phyloP scores from a whole-genome alignment of 352 stramenopile genomes.

The Phytophthora podocarpi region DNA sequence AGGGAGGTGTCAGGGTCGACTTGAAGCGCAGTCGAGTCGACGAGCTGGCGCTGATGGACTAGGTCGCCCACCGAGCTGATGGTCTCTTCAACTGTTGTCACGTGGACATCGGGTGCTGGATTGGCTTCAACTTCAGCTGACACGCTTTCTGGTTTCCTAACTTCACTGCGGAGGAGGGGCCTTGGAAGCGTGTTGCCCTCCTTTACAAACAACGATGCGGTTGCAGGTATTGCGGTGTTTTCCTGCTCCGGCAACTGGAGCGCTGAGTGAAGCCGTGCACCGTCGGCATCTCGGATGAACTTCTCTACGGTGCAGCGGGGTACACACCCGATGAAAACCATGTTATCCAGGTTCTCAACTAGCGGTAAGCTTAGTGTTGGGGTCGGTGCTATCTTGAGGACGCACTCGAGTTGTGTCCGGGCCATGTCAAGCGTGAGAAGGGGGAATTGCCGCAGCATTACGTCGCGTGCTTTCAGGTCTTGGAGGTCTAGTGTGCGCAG shows the following conservation, averaged over 20 bases:
- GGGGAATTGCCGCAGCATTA: constrained; percentile 55
- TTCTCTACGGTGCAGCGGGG: constrained; percentile 29
- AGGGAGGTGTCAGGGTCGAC: constrained; percentile 58
- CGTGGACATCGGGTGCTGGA: neutral
- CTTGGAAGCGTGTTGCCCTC: neutral
- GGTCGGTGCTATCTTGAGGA: constrained; percentile 26
- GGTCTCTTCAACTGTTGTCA: constrained; percentile 1
- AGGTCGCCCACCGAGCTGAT: neutral
- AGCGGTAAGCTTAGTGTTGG: constrained; percentile 47
- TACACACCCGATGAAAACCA: constrained; percentile 59
- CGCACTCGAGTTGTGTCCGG: constrained; percentile 25
- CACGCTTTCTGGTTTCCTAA: neutral
- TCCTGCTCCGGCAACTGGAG: constrained; percentile 6
- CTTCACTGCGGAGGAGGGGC: neutral
- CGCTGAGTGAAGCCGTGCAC: neutral
- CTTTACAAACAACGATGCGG: neutral
- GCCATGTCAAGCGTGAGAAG: constrained; percentile 49
- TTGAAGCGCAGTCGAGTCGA: constrained; percentile 62
- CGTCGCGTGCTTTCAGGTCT: constrained; percentile 51
- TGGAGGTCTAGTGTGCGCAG: constrained; percentile 54
- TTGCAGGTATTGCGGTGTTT: neutral
- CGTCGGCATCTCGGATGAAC: neutral
- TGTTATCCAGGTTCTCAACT: constrained; percentile 42
- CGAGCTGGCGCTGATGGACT: constrained; percentile 19
- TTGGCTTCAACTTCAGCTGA: constrained; percentile 6